phyloP scores from a whole-genome alignment of 352 stramenopile genomes.

The Pythium utonaiense region DNA sequence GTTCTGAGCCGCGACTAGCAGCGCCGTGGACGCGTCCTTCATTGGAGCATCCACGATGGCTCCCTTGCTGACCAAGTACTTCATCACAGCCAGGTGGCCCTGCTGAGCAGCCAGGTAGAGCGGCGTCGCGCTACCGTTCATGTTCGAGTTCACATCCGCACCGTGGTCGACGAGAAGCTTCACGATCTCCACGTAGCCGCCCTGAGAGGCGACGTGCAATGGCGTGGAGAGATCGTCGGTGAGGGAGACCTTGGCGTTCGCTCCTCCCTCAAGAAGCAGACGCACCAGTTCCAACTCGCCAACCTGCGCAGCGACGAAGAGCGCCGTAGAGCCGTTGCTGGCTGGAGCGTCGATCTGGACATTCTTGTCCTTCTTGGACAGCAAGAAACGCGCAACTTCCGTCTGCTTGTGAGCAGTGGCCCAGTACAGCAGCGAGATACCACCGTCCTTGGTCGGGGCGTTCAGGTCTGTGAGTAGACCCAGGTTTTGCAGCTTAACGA shows the following conservation, averaged over 20 bases:
- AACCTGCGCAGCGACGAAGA: constrained; percentile 54
- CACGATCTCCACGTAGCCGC: constrained; percentile 20
- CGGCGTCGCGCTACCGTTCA: constrained; percentile 34
- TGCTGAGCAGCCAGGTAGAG: constrained; percentile 35
- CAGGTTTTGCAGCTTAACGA: constrained; percentile 24
- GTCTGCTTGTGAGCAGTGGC: constrained; percentile 26
- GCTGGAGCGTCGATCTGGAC: constrained; percentile 20
- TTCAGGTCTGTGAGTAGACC: constrained; percentile 23
- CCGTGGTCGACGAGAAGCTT: constrained; percentile 23
- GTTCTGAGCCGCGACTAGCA: constrained; percentile 26
- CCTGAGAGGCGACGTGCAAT: constrained; percentile 21
- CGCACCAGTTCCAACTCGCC: constrained; percentile 61
- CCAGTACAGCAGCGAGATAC: constrained; percentile 28
- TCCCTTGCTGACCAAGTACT: constrained; percentile 21
- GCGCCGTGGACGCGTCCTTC: constrained; percentile 23
- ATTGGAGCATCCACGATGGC: constrained; percentile 19
- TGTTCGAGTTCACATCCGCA: constrained; percentile 18
- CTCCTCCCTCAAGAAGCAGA: constrained; percentile 50
- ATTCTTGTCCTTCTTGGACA: constrained; percentile 8
- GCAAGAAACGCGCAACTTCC: constrained; percentile 23
- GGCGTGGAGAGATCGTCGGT: constrained; percentile 20
- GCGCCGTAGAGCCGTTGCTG: constrained; percentile 29
- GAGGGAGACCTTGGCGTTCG: constrained; percentile 39
- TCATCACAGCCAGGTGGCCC: constrained; percentile 20
- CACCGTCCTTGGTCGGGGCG: constrained; percentile 20